Base-by-base conservation (phyloP, 108 stramenopile genomes). In the Fistulifera pelliculosa region DNA sequence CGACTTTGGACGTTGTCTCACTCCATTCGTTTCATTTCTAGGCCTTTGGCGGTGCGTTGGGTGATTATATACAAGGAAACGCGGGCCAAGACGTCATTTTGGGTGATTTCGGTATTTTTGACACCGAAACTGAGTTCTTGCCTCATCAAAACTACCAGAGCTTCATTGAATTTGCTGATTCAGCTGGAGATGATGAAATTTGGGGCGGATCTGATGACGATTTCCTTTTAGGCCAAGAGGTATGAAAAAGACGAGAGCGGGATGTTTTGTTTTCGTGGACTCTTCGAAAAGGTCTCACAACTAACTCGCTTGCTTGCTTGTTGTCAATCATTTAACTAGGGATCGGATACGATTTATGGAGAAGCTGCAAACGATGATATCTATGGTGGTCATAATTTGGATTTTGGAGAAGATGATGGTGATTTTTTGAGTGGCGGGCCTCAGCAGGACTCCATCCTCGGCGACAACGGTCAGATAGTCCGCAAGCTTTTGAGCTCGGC, bases 381-480 rank as follows among this genome's bases (percentile, higher is more conserved):
- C 0, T 54, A 53, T 38, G 66, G 66, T 26, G 66, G 66, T 14
- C 66, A 67, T 31, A 39, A 58, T 19, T 53, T 58, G n/a, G 40
- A 19, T 19, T 38, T 47, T 60, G 66, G 66, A 12, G 49, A 44
- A 13, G 66, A 67, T 44, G 24, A 16, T 15, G 51, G 57, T 18
- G 66, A 67, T 28, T 25, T 39, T 23, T 28, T 67, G 16, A n/a
- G 31, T 21, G 66, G 66, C 1, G 59, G 54, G 24, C 43, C 38
- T 15, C 50, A 38, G 17, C 43, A 55, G 19, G 66, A 67, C 45
- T 51, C 52, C 24, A 60, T 67, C 17, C 39, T 67, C 1, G 66
- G 66, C n/a, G 66, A 67, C 49, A 67, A 67, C 23, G 66, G 66
- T 22, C 52, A 61, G 26, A 67, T 67, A 52, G 23, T 67, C 26